These are phyloP conservation scores for Aristolochia contorta DNA, from an alignment of 164 flowering plant species.

Conservation along the genomic window DNA sequence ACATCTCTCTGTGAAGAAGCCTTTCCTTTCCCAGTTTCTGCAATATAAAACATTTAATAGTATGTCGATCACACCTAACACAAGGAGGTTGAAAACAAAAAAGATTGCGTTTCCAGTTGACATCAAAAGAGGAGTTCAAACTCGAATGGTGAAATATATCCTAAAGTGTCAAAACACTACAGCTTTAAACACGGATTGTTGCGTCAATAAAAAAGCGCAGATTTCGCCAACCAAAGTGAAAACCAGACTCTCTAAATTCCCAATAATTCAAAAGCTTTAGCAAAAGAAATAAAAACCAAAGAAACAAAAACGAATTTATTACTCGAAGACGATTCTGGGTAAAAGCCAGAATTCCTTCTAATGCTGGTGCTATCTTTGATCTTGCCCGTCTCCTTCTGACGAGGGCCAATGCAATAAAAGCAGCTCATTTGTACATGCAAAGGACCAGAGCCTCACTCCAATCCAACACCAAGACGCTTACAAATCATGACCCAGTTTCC, in stretches of 20 bases:
- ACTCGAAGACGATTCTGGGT: constrained; percentile 8
- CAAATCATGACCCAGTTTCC: background rate
- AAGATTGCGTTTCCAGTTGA: no score
- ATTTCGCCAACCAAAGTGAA: no score
- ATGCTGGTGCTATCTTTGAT: constrained; percentile 14
- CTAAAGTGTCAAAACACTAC: no score
- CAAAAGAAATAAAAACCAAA: background rate
- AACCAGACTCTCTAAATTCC: background rate
- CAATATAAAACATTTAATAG: constrained; percentile 1
- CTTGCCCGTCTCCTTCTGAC: constrained; percentile 12
- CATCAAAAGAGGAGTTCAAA: no score
- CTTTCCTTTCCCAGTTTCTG: constrained; percentile 24
- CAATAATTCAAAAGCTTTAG: background rate
- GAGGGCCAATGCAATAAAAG: constrained; percentile 20
- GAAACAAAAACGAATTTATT: background rate
- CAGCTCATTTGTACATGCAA: constrained; percentile 17
- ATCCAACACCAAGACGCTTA: background rate
- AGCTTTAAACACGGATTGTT: no score
- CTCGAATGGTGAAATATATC: no score
- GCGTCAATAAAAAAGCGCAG: no score
- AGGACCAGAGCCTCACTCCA: background rate
- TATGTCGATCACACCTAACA: background rate
- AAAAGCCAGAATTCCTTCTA: constrained; percentile 8
- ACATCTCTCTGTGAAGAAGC: constrained; percentile 9
- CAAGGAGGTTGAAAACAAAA: background rate